These are phyloP conservation scores for Fulvia fulva DNA, from an alignment of 2,329 filamentous ascomycete genomes.

Conservation along the genomic window DNA sequence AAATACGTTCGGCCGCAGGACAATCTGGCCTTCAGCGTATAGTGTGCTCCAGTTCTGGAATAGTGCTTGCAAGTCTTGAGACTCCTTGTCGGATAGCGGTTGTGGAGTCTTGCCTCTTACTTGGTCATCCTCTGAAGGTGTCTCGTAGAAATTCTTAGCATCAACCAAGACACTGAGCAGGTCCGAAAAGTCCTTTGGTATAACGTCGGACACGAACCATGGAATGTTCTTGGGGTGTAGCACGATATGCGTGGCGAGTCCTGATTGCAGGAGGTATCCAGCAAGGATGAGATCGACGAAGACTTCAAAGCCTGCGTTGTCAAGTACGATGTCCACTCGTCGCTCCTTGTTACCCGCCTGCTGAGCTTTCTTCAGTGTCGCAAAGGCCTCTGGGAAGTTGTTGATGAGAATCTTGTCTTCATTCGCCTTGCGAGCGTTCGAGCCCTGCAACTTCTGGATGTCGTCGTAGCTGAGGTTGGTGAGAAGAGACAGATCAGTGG, in stretches of 20 bases:
- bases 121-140: slow-evolving; percentile 63
- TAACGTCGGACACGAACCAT: slow-evolving; percentile 96
- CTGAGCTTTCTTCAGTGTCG: slow-evolving; percentile 62
- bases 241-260: slow-evolving; percentile 79
- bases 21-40: slow-evolving; percentile 78
- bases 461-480: slow-evolving; percentile 91
- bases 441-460: slow-evolving; percentile 92
- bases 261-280: slow-evolving; percentile 79
- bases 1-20: slow-evolving; percentile 79
- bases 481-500: slow-evolving; percentile 86
- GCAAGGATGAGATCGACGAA: slow-evolving; percentile 92
- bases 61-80: slow-evolving; percentile 65
- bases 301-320: slow-evolving; percentile 96
- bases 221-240: slow-evolving; percentile 93
- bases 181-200: slow-evolving; percentile 79
- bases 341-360: slow-evolving; percentile 61
- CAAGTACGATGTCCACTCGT: slow-evolving; percentile 87
- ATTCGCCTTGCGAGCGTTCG: slow-evolving; percentile 75
- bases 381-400: slow-evolving; percentile 71
- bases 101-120: slow-evolving; percentile 53
- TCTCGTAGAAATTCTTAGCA: slow-evolving; percentile 74
- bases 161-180: slow-evolving; percentile 75
- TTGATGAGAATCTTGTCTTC: slow-evolving; percentile 93
- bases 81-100: slow-evolving; percentile 64
- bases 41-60: slow-evolving; percentile 77